A percentile compares a stretch with the other conserved stretches of the same genome.
Conservation (phyloP, 2,329 filamentous ascomycete species). For the Arthrinium phaeospermum region DNA sequence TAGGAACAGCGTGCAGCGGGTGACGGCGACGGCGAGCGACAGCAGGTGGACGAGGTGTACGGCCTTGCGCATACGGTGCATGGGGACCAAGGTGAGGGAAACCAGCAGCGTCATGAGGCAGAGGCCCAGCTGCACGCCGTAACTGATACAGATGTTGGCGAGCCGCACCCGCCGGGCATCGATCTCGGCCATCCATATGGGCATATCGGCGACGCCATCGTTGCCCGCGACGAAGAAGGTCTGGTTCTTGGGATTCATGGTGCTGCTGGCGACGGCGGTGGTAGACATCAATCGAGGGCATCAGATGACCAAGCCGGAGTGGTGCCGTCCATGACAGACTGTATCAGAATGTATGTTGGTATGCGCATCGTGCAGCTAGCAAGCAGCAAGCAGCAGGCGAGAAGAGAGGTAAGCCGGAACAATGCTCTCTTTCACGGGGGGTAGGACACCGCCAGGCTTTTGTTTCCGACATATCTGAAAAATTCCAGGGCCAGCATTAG, state of each 20-base stretch:
- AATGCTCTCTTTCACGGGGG: neutral
- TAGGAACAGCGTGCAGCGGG: conserved; percentile 62
- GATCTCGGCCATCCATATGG: conserved; percentile 31
- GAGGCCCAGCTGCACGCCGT: conserved; percentile 73
- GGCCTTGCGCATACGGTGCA: conserved; percentile 65
- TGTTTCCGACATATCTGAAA: conserved; percentile 6
- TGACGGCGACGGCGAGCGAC: conserved; percentile 64
- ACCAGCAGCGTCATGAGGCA: conserved; percentile 68
- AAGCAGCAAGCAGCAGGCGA: neutral
- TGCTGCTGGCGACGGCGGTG: neutral
- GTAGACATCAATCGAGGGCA: neutral
- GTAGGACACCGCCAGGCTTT: neutral
- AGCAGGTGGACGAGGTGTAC: conserved; percentile 70
- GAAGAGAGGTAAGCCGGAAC: neutral
- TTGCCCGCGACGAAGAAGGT: conserved; percentile 33
- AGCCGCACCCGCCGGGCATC: conserved; percentile 33
- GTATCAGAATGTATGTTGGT: neutral
- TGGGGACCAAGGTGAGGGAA: conserved; percentile 69
- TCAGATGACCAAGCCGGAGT: neutral
- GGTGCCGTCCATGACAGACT: conserved; percentile 15
- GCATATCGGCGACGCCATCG: conserved; percentile 24
- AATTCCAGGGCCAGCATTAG: neutral
- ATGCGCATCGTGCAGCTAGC: conserved; percentile 8
- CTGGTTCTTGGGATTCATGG: conserved; percentile 31
- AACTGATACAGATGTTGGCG: conserved; percentile 61